Conservation (phyloP, 208 protist species). For the Leishmania guyanensis region DNA sequence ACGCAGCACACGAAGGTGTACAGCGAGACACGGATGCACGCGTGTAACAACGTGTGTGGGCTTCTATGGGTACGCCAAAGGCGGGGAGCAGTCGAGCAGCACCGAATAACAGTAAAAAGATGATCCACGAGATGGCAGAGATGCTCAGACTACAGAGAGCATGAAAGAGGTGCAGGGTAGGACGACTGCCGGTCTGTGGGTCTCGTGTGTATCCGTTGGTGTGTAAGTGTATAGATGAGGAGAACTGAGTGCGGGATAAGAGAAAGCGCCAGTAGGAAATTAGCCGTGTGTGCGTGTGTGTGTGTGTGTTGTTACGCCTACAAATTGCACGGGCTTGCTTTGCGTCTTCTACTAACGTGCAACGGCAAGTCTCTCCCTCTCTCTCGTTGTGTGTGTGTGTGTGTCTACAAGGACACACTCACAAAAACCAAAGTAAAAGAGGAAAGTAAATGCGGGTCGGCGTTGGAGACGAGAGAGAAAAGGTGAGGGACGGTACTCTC, state of each 20-base stretch:
- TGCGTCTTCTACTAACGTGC: background rate
- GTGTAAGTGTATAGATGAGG: background rate
- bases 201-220: conserved; percentile 14
- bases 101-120: conserved; percentile 3
- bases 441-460: background rate
- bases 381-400: background rate
- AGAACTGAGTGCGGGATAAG: background rate
- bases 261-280: background rate
- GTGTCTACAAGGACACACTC: background rate
- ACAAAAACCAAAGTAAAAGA: background rate
- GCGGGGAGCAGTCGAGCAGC: background rate
- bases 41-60: background rate
- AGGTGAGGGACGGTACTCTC: background rate
- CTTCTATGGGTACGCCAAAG: conserved; percentile 9
- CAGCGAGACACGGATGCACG: background rate
- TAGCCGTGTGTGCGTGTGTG: background rate
- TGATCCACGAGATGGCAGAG: background rate
- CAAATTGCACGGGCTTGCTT: background rate
- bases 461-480: background rate
- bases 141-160: background rate
- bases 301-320: background rate
- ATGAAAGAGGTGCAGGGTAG: background rate
- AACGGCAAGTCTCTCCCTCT: background rate
- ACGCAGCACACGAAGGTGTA: background rate
- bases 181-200: background rate